Conservation (phyloP, 805 yeast species). For the Zygosaccharomyces gambellarensis region DNA sequence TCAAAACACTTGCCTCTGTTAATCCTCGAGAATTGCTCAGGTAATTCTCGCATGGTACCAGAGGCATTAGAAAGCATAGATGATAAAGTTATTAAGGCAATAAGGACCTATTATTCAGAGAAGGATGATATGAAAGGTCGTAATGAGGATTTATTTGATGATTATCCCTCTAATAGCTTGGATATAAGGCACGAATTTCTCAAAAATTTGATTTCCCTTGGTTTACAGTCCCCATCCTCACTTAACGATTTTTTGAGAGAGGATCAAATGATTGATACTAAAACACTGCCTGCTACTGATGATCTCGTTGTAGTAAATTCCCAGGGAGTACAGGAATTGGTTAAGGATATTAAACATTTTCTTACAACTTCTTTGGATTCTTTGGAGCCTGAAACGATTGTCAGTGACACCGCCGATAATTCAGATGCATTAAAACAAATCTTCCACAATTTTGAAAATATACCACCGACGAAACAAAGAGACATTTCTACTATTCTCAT, state of each 20-base stretch:
- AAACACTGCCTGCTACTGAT: slow-evolving; percentile 33
- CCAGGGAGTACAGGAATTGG: slow-evolving; percentile 34
- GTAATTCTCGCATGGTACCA: slow-evolving; percentile 24
- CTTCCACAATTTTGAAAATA: slow-evolving; percentile 41
- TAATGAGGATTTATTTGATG: slow-evolving; percentile 48
- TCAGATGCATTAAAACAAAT: slow-evolving; percentile 51
- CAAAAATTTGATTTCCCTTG: slow-evolving; percentile 40
- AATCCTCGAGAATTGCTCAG: slow-evolving; percentile 31
- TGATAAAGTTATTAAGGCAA: slow-evolving; percentile 31
- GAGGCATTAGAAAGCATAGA: slow-evolving; percentile 29
- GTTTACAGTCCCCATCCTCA: slow-evolving; percentile 35
- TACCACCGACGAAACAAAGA: slow-evolving; percentile 46
- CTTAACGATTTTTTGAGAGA: slow-evolving; percentile 37
- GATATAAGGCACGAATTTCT: slow-evolving; percentile 51
- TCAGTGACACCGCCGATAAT: slow-evolving; percentile 45
- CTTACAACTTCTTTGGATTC: slow-evolving; percentile 25
- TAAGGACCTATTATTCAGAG: slow-evolving; percentile 34
- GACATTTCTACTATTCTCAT: slow-evolving; percentile 39
- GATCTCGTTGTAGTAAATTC: slow-evolving; percentile 29
- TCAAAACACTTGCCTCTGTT: slow-evolving; percentile 45
- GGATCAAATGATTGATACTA: slow-evolving; percentile 37
- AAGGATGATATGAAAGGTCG: slow-evolving; percentile 34
- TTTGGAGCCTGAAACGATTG: slow-evolving; percentile 30
- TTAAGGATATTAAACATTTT: slow-evolving; percentile 29
- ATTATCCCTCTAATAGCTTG: slow-evolving; percentile 42